Base-by-base conservation (phyloP, 495 filamentous ascomycete species). In the Hypoxylon subgilvum region DNA sequence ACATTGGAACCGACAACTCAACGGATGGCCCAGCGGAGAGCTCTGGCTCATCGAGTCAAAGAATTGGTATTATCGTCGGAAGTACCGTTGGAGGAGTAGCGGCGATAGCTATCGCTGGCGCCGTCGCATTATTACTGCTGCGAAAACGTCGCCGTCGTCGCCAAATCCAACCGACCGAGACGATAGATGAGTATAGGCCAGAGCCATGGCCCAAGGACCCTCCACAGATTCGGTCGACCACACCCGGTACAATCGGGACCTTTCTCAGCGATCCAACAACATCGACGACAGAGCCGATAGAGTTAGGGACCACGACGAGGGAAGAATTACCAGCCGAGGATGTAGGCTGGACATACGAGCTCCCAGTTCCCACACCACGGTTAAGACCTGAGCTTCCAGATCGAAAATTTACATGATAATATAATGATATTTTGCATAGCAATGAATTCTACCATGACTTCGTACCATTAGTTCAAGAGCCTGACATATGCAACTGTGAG, bases 151-250 rank as follows among this genome's bases (percentile, higher is more conserved):
- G 53, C 3, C 34, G 60, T 2, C 30, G 23, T 9, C 54, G 47
- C 27, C 31, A 32, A 52, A 61, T 49, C 35, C 54, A 52, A n/a
- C 22, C 36, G 27, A 32, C 34, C 28, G 62, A 50, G 12, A 45
- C 46, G 30, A 52, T 63, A 12, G 34, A 53, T 16, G 61, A 70
- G 14, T 70, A 68, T 27, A 63, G 62, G 22, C 67, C 67, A 10
- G 67, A 70, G 34, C 67, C 67, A 0, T 63, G 65, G 67, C 67
- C 67, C 28, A 70, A 70, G 23, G 67, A 70, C 43, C 27, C 53
- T 16, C 30, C 65, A 1, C 57, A 58, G 9, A 27, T 63, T 43
- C 53, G 63, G 35, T 68, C 67, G 14, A 39, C 32, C 19, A 64
- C 61, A 3, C 65, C 65, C 5, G 55, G 55, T 13, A 68, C 67